Conservation (phyloP, 495 filamentous ascomycete species). For the Penicillium coffeae region DNA sequence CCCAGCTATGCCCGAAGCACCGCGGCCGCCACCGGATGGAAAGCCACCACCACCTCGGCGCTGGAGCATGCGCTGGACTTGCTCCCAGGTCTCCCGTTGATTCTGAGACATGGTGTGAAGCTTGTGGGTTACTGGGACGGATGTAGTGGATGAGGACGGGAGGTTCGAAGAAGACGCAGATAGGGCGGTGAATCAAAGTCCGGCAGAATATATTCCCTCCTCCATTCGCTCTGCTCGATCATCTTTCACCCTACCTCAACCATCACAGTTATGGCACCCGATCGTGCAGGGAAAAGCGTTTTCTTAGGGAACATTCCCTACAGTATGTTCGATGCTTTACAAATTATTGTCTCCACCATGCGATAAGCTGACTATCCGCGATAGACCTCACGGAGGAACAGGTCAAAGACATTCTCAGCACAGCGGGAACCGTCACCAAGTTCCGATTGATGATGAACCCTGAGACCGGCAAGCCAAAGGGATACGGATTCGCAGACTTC, state of each 20-base stretch:
- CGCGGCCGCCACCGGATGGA: conserved; percentile 37
- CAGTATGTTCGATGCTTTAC: conserved; percentile 25
- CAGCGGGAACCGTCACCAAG: conserved; percentile 81
- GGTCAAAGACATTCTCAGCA: conserved; percentile 84
- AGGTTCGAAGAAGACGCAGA: conserved; percentile 22
- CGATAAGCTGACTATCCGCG: conserved; percentile 9
- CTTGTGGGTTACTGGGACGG: conserved; percentile 9
- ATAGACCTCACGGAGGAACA: conserved; percentile 89
- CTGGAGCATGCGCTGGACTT: conserved; percentile 60
- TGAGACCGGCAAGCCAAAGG: conserved; percentile 91
- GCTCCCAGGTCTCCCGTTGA: conserved; percentile 62
- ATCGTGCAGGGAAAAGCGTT: conserved; percentile 59
- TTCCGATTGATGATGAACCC: conserved; percentile 95
- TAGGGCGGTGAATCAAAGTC: conserved; percentile 21
- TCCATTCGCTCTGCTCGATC: conserved; percentile 5
- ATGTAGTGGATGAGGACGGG: conserved; percentile 22
- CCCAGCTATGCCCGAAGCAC: conserved; percentile 38
- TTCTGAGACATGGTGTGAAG: conserved; percentile 50
- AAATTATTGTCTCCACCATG: neutral
- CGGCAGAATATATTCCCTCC: conserved; percentile 21
- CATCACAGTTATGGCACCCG: conserved; percentile 48
- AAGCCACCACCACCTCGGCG: conserved; percentile 44
- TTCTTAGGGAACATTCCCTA: conserved; percentile 87
- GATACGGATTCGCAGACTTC: conserved; percentile 95
- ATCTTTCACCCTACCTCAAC: conserved; percentile 7